These are phyloP conservation scores for Pisolithus sp. DNA, from an alignment of 768 basidiomycete genomes.

Conservation along the genomic window DNA sequence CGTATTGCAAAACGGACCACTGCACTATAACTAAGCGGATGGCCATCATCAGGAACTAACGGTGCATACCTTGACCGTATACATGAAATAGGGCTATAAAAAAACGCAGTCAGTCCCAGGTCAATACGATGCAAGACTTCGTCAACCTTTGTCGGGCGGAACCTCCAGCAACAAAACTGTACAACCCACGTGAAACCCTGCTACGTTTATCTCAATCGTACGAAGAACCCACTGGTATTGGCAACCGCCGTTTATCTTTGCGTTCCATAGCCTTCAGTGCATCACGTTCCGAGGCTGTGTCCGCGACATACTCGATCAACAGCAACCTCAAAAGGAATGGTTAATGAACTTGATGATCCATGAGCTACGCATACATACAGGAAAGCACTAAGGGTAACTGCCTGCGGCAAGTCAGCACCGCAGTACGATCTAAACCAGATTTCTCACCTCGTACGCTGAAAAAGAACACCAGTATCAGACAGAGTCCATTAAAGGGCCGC, in stretches of 20 bases:
- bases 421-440: not conserved
- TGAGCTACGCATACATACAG: conserved; percentile 42
- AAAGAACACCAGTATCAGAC: conserved; percentile 3
- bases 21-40: conserved; percentile 22
- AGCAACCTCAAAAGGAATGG: conserved; percentile 46
- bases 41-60: not conserved
- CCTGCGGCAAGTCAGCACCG: conserved; percentile 36
- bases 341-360: not conserved
- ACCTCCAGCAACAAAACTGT: conserved; percentile 78
- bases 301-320: conserved; percentile 79
- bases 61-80: conserved; percentile 63
- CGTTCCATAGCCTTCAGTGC: conserved; percentile 63
- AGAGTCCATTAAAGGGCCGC: conserved; percentile 20
- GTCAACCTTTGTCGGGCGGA: conserved; percentile 68
- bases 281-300: conserved; percentile 54
- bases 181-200: not conserved
- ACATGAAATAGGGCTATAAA: conserved; percentile 76
- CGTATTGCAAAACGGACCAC: conserved; percentile 90
- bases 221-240: conserved; percentile 51
- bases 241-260: conserved; percentile 72
- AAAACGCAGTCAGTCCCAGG: not conserved
- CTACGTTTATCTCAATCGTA: not conserved
- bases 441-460: conserved; percentile 61
- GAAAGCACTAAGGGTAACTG: conserved; percentile 81
- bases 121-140: conserved; percentile 5